phyloP scores from a whole-genome alignment of 306 rosid species.

The Vigna mungo region DNA sequence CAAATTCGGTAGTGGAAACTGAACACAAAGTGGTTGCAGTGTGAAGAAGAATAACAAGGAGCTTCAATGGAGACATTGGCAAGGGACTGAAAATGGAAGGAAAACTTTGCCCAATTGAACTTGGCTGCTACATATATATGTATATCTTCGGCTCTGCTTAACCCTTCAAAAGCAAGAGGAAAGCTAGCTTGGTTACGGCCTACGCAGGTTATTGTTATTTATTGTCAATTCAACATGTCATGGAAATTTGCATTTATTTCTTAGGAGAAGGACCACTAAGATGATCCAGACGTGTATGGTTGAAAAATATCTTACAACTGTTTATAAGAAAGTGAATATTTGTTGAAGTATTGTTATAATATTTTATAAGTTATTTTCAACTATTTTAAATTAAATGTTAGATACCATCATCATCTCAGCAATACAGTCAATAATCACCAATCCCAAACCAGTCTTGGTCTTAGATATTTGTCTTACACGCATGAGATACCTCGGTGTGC shows the following conservation, averaged over 20 bases:
- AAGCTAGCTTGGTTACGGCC: background rate
- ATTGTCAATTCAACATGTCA: background rate
- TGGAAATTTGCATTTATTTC: slow-evolving; percentile 12
- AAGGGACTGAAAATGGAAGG: slow-evolving; percentile 26
- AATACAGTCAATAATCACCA: background rate
- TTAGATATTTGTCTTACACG: background rate
- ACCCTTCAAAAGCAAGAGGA: background rate
- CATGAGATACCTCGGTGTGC: too few species aligned
- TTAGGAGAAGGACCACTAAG: background rate
- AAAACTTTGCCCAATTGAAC: slow-evolving; percentile 4
- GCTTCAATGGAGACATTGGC: slow-evolving; percentile 43
- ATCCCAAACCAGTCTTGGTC: background rate
- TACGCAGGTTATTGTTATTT: background rate
- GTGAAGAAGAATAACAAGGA: slow-evolving; percentile 37
- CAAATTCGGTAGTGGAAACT: slow-evolving; percentile 59
- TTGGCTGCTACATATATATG: background rate
- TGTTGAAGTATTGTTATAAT: too few species aligned
- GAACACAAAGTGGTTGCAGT: background rate
- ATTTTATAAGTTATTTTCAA: too few species aligned
- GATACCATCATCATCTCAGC: too few species aligned
- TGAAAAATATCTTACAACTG: too few species aligned
- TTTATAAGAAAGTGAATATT: too few species aligned
- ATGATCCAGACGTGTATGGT: background rate
- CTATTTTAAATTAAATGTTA: too few species aligned
- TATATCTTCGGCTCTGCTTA: background rate